A percentile compares a stretch with the other conserved stretches of the same genome.
These are phyloP conservation scores for Hippophae rhamnoides DNA, from an alignment of 306 rosid species.

Conservation along the genomic window DNA sequence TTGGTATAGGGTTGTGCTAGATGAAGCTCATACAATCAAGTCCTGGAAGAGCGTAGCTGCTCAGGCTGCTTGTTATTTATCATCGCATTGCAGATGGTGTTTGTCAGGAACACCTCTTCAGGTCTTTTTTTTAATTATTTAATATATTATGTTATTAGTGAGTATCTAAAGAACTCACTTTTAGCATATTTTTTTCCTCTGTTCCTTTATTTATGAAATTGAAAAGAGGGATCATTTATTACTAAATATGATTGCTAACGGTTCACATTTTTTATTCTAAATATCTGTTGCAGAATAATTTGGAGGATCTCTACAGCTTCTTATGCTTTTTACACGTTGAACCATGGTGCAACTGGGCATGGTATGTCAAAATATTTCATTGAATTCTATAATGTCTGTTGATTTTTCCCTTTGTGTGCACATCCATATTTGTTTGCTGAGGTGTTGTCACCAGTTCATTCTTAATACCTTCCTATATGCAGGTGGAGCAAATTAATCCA, in stretches of 20 bases:
- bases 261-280: conserved; percentile 4
- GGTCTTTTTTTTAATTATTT: conserved; percentile 30
- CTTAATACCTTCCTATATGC: not conserved
- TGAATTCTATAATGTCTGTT: not conserved
- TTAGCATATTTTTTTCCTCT: not conserved
- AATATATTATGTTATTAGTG: not conserved
- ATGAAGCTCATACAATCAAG: conserved; percentile 86
- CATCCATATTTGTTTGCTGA: not conserved
- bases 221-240: not conserved
- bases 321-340: conserved; percentile 72
- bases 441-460: not conserved
- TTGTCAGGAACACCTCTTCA: conserved; percentile 89
- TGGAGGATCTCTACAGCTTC: conserved; percentile 84
- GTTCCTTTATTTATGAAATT: not conserved
- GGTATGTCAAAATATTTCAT: conserved; percentile 36
- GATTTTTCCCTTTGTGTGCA: not conserved
- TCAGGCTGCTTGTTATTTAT: conserved; percentile 49
- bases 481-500: conserved; percentile 83
- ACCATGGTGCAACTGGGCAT: conserved; percentile 85
- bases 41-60: conserved; percentile 50
- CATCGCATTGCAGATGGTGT: conserved; percentile 88
- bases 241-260: not conserved
- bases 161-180: not conserved
- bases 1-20: conserved; percentile 87
- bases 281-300: conserved; percentile 54